Base-by-base conservation (phyloP, 2,329 filamentous ascomycete species). In the Arthrobotrys sinensis region DNA sequence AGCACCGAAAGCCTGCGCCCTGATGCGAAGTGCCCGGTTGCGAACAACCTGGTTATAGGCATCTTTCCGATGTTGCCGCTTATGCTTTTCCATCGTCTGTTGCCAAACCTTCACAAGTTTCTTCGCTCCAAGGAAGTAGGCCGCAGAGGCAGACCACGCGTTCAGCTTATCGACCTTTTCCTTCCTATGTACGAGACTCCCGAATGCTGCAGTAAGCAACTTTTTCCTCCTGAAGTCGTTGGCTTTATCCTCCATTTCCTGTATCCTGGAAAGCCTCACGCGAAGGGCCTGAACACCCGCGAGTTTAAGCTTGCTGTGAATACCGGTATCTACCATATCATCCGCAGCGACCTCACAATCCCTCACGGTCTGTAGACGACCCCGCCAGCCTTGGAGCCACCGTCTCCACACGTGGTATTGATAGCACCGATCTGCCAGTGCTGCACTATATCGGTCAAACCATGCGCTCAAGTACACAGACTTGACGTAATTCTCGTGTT, bases 391-490 rank as follows among this genome's bases (percentile, higher is more conserved):
- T 16, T 45, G 53, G 8, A 77, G 43, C 66, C 73, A 67, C 45
- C 38, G 66, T 32, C 57, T 71, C 73, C 73, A 71, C 8, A 77
- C 34, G 19, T 77, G 73, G 16, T 71, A 77, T 52, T 71, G 66
- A 21, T 77, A 43, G 45, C 73, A 77, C 21, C 73, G 53, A 12
- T 77, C 73, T 12, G 73, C 73, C 12, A 77, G 24, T 5, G 73
- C 73, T 4, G 64, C 73, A n/a, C 73, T 77, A 45, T 77, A 77
- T 40, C 40, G 69, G 34, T 77, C 73, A 67, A 77, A 77, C 73
- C 73, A 77, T 8, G 52, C 48, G 16, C 73, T 77, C 16, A 77
- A 16, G 40, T 71, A 77, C 32, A 77, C 36, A 14, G 73, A 77
- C 45, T 71, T 77, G 50, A 77, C 45, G 43, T 77, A 77, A 48